Evolutionary conservation across 208 protist genomes (phyloP).

Genomic region (Leishmania tarentolae): DNA sequence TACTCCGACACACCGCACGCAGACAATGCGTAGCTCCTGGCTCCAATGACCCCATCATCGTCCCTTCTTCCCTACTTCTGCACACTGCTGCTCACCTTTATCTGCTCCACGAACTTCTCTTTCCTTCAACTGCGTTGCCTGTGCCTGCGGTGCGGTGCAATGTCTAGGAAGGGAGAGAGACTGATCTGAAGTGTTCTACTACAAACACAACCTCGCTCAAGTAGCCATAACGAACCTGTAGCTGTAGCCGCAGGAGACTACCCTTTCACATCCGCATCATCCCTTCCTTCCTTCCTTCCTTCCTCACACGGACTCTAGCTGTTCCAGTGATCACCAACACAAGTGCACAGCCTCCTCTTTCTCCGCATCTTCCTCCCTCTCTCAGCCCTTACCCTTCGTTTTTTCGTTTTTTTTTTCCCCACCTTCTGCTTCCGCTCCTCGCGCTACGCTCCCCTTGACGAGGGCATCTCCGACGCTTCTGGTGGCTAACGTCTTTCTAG

Average conservation of each 20-base stretch:
- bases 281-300: neutral
- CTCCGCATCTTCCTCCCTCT: neutral
- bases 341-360: neutral
- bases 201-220: neutral
- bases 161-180: neutral
- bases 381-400: neutral
- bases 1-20: neutral
- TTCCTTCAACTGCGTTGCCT: neutral
- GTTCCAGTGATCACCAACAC: neutral
- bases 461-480: neutral
- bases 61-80: neutral
- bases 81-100: neutral
- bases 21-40: neutral
- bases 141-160: neutral
- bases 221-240: neutral
- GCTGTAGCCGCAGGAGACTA: neutral
- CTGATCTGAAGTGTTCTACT: neutral
- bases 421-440: neutral
- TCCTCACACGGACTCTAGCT: neutral
- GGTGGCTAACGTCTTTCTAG: neutral
- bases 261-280: neutral
- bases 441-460: neutral
- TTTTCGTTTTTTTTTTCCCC: neutral
- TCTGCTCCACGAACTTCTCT: neutral
- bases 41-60: neutral